These are phyloP conservation scores for Castanea mollissima DNA, from an alignment of 306 rosid species.

Conservation along the genomic window DNA sequence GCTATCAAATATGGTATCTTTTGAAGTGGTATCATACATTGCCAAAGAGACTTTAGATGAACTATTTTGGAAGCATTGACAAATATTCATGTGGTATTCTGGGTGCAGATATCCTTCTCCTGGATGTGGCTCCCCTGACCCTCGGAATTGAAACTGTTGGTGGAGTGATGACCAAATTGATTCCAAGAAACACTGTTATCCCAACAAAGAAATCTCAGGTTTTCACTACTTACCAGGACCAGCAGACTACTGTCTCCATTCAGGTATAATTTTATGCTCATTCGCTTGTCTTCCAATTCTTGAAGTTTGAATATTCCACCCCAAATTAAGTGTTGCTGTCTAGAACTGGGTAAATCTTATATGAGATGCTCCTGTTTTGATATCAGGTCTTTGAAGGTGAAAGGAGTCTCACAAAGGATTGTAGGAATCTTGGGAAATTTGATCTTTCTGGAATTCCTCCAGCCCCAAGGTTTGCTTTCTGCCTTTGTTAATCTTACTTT, in stretches of 20 bases:
- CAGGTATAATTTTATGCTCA: slow-evolving; percentile 49
- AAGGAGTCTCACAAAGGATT: slow-evolving; percentile 99
- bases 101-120: slow-evolving; percentile 82
- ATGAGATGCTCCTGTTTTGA: neutral
- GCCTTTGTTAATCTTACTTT: neutral
- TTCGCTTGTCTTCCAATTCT: neutral
- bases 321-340: neutral
- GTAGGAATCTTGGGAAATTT: slow-evolving; percentile 92
- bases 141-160: slow-evolving; percentile 99
- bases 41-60: neutral
- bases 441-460: slow-evolving; percentile 94
- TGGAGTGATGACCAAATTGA: slow-evolving; percentile 99
- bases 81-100: neutral
- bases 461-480: slow-evolving; percentile 78
- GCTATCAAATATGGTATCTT: neutral
- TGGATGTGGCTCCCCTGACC: slow-evolving; percentile 96
- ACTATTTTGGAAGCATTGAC: neutral
- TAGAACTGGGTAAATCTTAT: neutral
- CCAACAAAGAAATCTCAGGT: slow-evolving; percentile 99
- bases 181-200: slow-evolving; percentile 95
- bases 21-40: neutral
- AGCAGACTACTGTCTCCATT: slow-evolving; percentile 97
- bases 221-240: slow-evolving; percentile 98
- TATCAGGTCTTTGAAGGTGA: slow-evolving; percentile 92
- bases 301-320: neutral